Evolutionary conservation across 768 basidiomycete genomes (phyloP).

Genomic region (Rhodotorula paludigena): DNA sequence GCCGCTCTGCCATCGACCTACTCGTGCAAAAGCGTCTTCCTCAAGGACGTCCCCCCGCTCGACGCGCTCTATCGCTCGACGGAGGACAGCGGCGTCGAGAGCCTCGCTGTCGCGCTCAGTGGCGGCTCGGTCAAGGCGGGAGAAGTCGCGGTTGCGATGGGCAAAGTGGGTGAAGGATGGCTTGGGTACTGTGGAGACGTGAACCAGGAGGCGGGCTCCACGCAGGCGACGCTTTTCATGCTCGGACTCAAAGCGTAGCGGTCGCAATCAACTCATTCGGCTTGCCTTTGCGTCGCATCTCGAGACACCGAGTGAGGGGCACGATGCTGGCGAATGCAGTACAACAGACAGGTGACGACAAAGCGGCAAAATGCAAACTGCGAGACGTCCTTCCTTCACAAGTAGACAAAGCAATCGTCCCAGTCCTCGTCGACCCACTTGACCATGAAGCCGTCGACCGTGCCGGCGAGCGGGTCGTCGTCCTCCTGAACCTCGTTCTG

Average conservation of each 20-base stretch:
- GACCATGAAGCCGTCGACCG: conserved; percentile 80
- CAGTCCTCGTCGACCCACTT: conserved; percentile 48
- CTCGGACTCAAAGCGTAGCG: conserved; percentile 4
- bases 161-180: conserved; percentile 8
- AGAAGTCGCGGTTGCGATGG: conserved; percentile 10
- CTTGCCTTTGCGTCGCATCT: background rate
- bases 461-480: conserved; percentile 59
- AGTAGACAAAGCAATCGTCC: conserved; percentile 36
- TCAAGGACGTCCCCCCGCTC: background rate
- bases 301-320: background rate
- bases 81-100: background rate
- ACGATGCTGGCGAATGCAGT: background rate
- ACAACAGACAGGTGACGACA: background rate
- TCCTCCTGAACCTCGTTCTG: conserved; percentile 43
- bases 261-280: background rate
- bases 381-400: no score
- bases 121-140: background rate
- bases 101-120: background rate
- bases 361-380: no score
- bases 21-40: conserved; percentile 8
- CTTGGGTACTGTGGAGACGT: conserved; percentile 8
- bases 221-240: background rate
- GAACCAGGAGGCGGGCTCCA: conserved; percentile 8
- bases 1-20: background rate
- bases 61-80: conserved; percentile 3